Conservation (phyloP, 805 yeast genomes). For the Saccharomyces paradoxus region DNA sequence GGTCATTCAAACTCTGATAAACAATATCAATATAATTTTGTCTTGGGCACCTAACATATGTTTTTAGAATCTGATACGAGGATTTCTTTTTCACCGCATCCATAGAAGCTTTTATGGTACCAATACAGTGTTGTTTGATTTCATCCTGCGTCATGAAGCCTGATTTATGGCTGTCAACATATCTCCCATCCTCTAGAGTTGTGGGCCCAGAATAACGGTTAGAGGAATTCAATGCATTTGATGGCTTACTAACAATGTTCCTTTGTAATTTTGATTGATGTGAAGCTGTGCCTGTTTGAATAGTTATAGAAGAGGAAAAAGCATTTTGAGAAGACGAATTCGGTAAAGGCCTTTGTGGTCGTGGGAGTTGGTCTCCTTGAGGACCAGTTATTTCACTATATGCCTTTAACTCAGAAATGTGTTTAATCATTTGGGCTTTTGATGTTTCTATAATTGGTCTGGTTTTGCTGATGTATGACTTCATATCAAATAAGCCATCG, state of each 20-base stretch:
- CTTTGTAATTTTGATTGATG: neutral
- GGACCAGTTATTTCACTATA: slow-evolving; percentile 4
- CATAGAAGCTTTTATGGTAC: slow-evolving; percentile 22
- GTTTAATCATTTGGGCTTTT: slow-evolving; percentile 4
- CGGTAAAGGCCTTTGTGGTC: neutral
- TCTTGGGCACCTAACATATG: slow-evolving; percentile 28
- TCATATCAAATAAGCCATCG: slow-evolving; percentile 15
- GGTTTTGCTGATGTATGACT: slow-evolving; percentile 8
- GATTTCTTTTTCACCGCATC: slow-evolving; percentile 21
- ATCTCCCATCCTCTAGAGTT: neutral
- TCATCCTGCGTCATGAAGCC: slow-evolving; percentile 24
- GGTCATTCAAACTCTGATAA: slow-evolving; percentile 23
- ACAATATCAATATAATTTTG: slow-evolving; percentile 22
- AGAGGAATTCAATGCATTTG: neutral
- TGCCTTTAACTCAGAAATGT: slow-evolving; percentile 1
- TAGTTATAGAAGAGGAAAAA: neutral
- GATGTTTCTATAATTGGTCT: slow-evolving; percentile 13
- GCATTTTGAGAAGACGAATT: neutral
- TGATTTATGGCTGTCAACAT: slow-evolving; percentile 2
- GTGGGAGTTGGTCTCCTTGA: neutral
- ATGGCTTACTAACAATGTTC: neutral
- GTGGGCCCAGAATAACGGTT: neutral
- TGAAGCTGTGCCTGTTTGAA: neutral
- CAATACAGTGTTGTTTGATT: slow-evolving; percentile 25
- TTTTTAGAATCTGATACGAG: slow-evolving; percentile 27